A percentile compares a stretch with the other conserved stretches of the same genome.
These are phyloP conservation scores for Avena sativa DNA, from an alignment of 176 grass and related monocot genomes.

Conservation along the genomic window DNA sequence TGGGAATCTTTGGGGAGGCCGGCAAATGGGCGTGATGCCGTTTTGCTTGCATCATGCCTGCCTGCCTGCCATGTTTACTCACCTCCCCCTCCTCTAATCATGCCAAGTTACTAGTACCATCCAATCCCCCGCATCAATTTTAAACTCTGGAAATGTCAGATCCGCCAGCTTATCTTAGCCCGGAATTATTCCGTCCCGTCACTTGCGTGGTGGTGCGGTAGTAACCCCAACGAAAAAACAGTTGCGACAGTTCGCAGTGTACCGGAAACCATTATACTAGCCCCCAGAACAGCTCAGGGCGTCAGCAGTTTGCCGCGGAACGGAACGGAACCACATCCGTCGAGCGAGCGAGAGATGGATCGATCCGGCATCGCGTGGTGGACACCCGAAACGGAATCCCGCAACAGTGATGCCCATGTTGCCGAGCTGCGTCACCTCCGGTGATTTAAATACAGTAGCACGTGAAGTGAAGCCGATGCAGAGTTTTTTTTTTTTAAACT, in stretches of 20 bases:
- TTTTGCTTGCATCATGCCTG: conserved; percentile 41
- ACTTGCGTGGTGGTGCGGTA: not conserved
- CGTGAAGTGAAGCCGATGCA: not conserved
- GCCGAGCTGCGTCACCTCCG: conserved; percentile 24
- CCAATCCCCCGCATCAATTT: not conserved
- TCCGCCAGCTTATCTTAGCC: conserved; percentile 48
- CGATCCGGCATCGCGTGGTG: not conserved
- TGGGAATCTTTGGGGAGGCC: conserved; percentile 41
- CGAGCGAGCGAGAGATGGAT: not conserved
- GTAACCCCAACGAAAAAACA: conserved; percentile 34
- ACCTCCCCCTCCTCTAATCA: conserved; percentile 21
- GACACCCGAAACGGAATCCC: conserved; percentile 45
- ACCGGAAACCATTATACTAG: conserved; percentile 41
- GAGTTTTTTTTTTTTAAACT: not conserved
- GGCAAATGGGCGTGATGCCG: conserved; percentile 36
- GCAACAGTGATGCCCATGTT: conserved; percentile 49
- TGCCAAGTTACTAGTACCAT: conserved; percentile 18
- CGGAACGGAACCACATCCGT: not conserved
- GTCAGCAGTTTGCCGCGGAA: conserved; percentile 42
- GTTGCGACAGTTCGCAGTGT: conserved; percentile 63
- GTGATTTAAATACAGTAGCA: conserved; percentile 5
- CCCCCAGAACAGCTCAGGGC: conserved; percentile 49
- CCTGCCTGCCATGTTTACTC: not conserved
- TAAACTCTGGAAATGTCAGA: conserved; percentile 58
- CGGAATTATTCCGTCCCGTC: conserved; percentile 40